Evolutionary conservation across 305 asterid species (phyloP).

Genomic region (Plantago lanceolata): DNA sequence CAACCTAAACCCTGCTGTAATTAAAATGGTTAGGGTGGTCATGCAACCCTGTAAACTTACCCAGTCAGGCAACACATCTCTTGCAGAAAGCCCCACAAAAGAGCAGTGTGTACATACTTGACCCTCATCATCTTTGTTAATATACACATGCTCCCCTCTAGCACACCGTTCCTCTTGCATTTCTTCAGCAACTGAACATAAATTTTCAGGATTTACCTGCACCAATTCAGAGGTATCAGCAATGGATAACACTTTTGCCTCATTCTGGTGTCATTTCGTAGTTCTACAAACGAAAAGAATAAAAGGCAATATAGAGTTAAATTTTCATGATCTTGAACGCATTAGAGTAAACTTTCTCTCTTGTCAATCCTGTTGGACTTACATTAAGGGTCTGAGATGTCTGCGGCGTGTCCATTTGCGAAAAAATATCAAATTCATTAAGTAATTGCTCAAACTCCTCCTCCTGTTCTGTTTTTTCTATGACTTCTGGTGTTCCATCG

Average conservation of each 20-base stretch:
- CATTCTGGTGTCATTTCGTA: not conserved
- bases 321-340: no score
- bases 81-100: not conserved
- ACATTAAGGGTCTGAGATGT: not conserved
- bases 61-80: not conserved
- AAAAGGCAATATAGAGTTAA: no score
- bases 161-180: constrained; percentile 30
- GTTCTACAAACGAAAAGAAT: not conserved
- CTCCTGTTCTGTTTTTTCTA: constrained; percentile 35
- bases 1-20: no score
- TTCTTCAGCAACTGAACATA: constrained; percentile 22
- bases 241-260: no score
- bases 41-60: not conserved
- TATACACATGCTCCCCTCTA: constrained; percentile 36
- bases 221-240: no score
- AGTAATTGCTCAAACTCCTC: constrained; percentile 33
- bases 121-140: not conserved
- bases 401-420: not conserved
- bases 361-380: not conserved
- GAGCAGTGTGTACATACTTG: not conserved
- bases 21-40: no score
- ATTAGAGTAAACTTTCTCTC: no score
- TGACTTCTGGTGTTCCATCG: constrained; percentile 32
- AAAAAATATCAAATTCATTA: constrained; percentile 16
- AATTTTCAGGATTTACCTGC: constrained; percentile 27